Base-by-base conservation (phyloP, 2,329 filamentous ascomycete species). In the Tolypocladium tundrense region DNA sequence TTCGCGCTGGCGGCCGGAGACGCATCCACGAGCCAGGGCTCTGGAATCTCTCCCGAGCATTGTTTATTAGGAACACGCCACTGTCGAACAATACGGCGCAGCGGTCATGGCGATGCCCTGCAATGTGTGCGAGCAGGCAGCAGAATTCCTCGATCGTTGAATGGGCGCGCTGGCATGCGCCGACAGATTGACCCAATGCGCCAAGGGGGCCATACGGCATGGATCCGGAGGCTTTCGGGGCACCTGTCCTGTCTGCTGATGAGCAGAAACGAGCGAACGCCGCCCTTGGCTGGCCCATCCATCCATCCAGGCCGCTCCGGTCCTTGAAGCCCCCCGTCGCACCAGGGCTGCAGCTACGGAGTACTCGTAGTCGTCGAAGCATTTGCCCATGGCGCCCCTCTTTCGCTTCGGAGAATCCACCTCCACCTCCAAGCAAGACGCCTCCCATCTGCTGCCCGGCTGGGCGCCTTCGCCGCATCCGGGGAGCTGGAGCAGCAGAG, bases 131-230 rank as follows among this genome's bases (percentile, higher is more conserved):
- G 27, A 59, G 24, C 61, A 70, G 68, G 68, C 67, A 70, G 62
- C 68, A 69, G 68, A 60, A 68, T 70, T 70, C 60, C 58, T 58
- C 55, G 54, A 33, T 27, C 60, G 43, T 54, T 68, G 64, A 69
- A 60, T 67, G 67, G 67, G 57, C 57, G 55, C 45, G 27, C 48
- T 60, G 53, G 61, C 33, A 53, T 54, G 48, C 57, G 52, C 52
- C 21, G 42, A 54, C 13, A 51, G 24, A 27, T 21, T 31, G 41
- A 37, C 24, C 37, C 40, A 24, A 45, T 37, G 42, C 51, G 37
- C 37, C 41, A 40, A 11, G 27, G 48, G 31, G 6, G 6, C 48
- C 48, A 8, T 52, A 2, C 27, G 43, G 31, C 57, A 21, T 56
- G 37, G 45, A 58, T 39, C 60, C 31, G 19, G 27, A 27, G 27